Base-by-base conservation (phyloP, 257 asterid species). In the Przewalskia tangutica region DNA sequence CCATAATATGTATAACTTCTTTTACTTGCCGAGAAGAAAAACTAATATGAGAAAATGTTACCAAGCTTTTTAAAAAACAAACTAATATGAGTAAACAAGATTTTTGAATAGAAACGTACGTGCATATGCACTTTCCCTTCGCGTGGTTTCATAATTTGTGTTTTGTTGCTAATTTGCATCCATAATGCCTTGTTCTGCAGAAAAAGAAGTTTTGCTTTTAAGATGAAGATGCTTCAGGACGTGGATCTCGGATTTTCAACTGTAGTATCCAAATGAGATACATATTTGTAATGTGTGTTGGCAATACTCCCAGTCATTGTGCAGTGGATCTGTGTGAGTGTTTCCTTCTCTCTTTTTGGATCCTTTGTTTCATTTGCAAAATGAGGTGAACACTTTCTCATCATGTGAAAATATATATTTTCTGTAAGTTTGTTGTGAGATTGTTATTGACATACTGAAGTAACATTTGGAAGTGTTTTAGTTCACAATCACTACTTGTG, bases 181-280 rank as follows among this genome's bases (percentile, higher is more conserved):
- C 51, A 82, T 82, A 6, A 84, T 23, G 7, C 4, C 40, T 54
- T 6, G 17, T 77, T 84, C 20, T 81, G 82, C 94, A 95, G 98
- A 93, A 92, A 88, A 90, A 91, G 93, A 89, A 87, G 89, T 95
- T 86, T 73, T 92, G 98, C 94, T 92, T 94, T 91, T 93, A 87
- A 90, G 83, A 73, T 20, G 79, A 48, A 53, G 79, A 48, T 48
- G 83, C 50, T 59, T 48, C 32, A 54, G 46, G 40, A 27, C 2
- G 3, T n/a, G 44, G 53, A 54, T 48, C 58, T 38, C 58, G 59
- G 38, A 59, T 60, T 53, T 60, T 80, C 50, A 23, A 11, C 48
- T 46, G 53, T 65, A 34, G 51, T n/a, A 81, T 46, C 79, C 60
- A 7, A 73, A 23, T 73, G 79, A 73, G 79, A 73, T 48, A 48